Percentiles rank a stretch among this genome's conserved stretches.
Evolutionary conservation across 2,329 filamentous ascomycete genomes (phyloP).

Genomic region (Colletotrichum liriopes): DNA sequence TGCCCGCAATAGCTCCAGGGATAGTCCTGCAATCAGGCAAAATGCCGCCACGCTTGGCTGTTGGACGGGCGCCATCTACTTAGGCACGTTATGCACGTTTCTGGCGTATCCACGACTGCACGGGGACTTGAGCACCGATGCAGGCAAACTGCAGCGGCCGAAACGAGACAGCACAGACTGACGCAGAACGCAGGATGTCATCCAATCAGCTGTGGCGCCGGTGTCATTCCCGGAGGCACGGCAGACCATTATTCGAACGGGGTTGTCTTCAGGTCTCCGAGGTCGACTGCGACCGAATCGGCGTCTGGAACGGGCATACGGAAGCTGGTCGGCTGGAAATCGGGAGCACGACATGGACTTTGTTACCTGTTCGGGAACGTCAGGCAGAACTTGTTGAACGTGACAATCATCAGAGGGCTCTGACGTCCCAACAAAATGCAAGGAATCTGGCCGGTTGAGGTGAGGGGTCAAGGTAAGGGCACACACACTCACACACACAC

Average conservation of each 20-base stretch:
- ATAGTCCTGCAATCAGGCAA: not conserved
- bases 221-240: constrained; percentile 8
- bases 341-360: not conserved
- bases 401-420: not conserved
- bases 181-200: not conserved
- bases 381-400: constrained; percentile 30
- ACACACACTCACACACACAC: no score
- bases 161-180: constrained; percentile 23
- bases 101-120: constrained; percentile 21
- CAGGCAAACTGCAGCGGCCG: constrained; percentile 16
- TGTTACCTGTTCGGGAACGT: not conserved
- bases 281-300: constrained; percentile 9
- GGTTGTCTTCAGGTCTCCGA: not conserved
- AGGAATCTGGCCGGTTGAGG: constrained; percentile 29
- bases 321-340: not conserved
- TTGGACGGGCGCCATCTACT: not conserved
- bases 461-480: constrained; percentile 29
- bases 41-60: not conserved
- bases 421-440: constrained; percentile 42
- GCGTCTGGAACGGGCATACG: not conserved
- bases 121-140: constrained; percentile 13
- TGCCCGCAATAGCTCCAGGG: not conserved
- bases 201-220: constrained; percentile 18
- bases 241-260: constrained; percentile 2
- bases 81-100: constrained; percentile 1